These are phyloP conservation scores for Cytospora piceae DNA, from an alignment of 2,329 filamentous ascomycete genomes.

Conservation along the genomic window DNA sequence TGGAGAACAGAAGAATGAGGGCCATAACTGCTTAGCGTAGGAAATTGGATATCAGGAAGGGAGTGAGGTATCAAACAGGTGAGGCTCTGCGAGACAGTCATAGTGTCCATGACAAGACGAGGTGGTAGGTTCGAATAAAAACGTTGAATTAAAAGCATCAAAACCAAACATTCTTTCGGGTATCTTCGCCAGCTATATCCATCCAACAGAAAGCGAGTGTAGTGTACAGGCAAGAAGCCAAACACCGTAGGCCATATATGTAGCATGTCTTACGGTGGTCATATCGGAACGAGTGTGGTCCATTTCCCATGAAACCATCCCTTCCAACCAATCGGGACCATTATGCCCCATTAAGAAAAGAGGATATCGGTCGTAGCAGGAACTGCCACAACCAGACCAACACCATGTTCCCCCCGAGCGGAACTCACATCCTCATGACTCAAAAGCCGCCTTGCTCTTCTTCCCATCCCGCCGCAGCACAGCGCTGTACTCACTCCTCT, in stretches of 20 bases:
- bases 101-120: background rate
- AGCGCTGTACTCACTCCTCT: conserved; percentile 45
- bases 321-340: background rate
- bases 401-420: background rate
- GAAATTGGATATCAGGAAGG: too few relatives aligned
- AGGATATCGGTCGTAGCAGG: background rate
- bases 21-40: too few relatives aligned
- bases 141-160: background rate
- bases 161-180: background rate
- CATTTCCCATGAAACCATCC: background rate
- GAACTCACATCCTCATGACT: background rate
- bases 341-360: background rate
- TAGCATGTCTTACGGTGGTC: background rate
- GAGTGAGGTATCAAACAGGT: too few relatives aligned
- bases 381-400: background rate
- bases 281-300: background rate
- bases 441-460: conserved; percentile 36
- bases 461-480: conserved; percentile 41
- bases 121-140: background rate
- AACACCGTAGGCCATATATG: background rate
- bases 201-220: background rate
- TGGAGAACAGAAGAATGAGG: too few relatives aligned
- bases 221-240: background rate
- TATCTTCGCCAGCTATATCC: conserved; percentile 1
- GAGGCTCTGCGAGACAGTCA: too few relatives aligned